Conservation (phyloP, 2,329 filamentous ascomycete species). For the Tolypocladium album region DNA sequence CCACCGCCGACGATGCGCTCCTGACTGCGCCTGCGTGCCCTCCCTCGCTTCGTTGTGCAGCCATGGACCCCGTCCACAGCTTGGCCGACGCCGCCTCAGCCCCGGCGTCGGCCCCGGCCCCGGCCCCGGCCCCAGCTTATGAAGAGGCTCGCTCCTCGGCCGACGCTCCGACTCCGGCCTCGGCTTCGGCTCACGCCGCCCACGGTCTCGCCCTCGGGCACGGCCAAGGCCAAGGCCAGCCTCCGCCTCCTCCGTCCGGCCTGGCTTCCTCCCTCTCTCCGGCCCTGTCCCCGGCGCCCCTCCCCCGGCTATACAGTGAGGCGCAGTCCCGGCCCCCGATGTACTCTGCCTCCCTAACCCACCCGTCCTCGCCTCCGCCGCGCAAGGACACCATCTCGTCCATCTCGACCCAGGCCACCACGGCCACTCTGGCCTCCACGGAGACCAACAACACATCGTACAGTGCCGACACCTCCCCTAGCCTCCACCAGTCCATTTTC, state of each 20-base stretch:
- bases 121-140: slow-evolving; percentile 7
- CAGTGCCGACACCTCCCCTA: slow-evolving; percentile 42
- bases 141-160: background rate
- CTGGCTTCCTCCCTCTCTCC: slow-evolving; percentile 11
- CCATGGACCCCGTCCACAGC: slow-evolving; percentile 29
- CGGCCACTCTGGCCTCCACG: slow-evolving; percentile 28
- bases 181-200: slow-evolving; percentile 3
- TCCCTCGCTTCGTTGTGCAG: slow-evolving; percentile 4
- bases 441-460: slow-evolving; percentile 41
- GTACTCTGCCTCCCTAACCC: slow-evolving; percentile 7
- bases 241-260: slow-evolving; percentile 4
- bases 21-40: background rate
- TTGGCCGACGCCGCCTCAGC: slow-evolving; percentile 20
- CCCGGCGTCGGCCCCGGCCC: slow-evolving; percentile 7
- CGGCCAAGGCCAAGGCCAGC: background rate
- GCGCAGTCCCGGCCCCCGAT: slow-evolving; percentile 3
- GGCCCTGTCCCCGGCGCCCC: slow-evolving; percentile 10
- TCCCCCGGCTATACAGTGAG: slow-evolving; percentile 3
- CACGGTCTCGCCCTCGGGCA: background rate
- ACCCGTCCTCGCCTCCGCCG: slow-evolving; percentile 19
- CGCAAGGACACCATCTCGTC: slow-evolving; percentile 43
- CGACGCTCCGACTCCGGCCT: slow-evolving; percentile 1
- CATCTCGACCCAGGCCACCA: slow-evolving; percentile 39
- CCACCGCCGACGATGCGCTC: slow-evolving; percentile 2
- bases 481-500: slow-evolving; percentile 40